A percentile compares a stretch with the other conserved stretches of the same genome.
Conservation (phyloP, 768 basidiomycete species). For the Tubosaeta sp. region DNA sequence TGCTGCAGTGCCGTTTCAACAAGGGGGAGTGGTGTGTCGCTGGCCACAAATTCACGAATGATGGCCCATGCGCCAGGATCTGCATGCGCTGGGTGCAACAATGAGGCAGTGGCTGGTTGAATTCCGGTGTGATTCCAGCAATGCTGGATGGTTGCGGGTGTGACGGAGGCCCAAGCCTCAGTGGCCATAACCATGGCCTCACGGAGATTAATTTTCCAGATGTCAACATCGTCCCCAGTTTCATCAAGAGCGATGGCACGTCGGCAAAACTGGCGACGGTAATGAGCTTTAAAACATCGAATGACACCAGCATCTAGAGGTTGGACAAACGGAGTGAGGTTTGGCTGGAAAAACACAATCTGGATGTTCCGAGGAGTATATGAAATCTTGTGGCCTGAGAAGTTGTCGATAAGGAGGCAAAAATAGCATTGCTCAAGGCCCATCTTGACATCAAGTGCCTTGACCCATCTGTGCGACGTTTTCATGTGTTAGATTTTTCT, state of each 20-base stretch:
- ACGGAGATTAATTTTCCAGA: not conserved
- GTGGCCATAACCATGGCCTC: not conserved
- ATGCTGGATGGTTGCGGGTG: not conserved
- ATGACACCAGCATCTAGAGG: not conserved
- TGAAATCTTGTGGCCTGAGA: not conserved
- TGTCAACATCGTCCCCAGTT: not conserved
- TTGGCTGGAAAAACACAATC: not conserved
- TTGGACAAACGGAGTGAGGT: not conserved
- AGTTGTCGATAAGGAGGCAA: not conserved
- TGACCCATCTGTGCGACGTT: not conserved
- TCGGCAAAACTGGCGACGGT: not conserved
- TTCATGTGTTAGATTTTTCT: too few species aligned
- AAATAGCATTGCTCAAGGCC: not conserved
- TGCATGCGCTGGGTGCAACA: not conserved
- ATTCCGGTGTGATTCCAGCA: not conserved
- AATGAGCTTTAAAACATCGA: not conserved
- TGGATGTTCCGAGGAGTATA: not conserved
- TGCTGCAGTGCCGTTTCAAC: not conserved
- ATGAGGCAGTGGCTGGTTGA: not conserved
- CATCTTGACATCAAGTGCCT: not conserved
- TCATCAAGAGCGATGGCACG: not conserved
- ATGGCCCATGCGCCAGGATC: constrained; percentile 9
- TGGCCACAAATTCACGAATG: constrained; percentile 3
- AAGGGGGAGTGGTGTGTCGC: not conserved
- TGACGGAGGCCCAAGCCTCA: not conserved